A percentile compares a stretch with the other conserved stretches of the same genome.
Conservation (phyloP, 83 land plant species). For the Larix sibirica region DNA sequence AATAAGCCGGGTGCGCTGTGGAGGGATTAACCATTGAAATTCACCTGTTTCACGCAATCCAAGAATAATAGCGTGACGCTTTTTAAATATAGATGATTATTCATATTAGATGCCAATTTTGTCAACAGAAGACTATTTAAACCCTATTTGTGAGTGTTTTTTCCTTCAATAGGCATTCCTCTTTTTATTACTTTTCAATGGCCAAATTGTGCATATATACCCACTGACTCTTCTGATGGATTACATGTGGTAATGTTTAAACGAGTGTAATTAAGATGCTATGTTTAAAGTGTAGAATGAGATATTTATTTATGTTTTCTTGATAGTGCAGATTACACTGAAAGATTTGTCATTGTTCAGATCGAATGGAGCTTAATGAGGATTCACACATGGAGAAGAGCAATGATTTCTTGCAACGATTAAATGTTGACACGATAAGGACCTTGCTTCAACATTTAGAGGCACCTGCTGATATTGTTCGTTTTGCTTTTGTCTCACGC, state of each 20-base stretch:
- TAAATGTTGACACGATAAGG: constrained; percentile 28
- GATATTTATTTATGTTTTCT: background rate
- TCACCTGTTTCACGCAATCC: too few species aligned
- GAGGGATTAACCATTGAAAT: too few species aligned
- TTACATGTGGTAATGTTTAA: background rate
- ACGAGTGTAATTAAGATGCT: background rate
- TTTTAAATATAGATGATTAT: too few species aligned
- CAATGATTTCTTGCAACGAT: constrained; percentile 26
- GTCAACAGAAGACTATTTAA: too few species aligned
- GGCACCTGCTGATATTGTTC: constrained; percentile 40
- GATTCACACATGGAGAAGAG: constrained; percentile 5
- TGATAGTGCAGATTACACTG: background rate
- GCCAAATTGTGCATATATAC: background rate
- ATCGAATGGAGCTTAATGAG: background rate
- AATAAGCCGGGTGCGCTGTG: too few species aligned
- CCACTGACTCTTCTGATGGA: constrained; percentile 1
- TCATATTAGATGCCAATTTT: too few species aligned
- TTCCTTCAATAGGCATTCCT: background rate
- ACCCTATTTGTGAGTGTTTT: too few species aligned
- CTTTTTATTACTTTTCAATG: background rate
- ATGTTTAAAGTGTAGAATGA: background rate
- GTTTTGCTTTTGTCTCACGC: constrained; percentile 22
- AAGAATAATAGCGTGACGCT: too few species aligned
- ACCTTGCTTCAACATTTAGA: constrained; percentile 28
- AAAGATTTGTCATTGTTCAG: background rate